phyloP scores from a whole-genome alignment of 2,329 filamentous ascomycete genomes.

The Graphiopsis chlorocephala region DNA sequence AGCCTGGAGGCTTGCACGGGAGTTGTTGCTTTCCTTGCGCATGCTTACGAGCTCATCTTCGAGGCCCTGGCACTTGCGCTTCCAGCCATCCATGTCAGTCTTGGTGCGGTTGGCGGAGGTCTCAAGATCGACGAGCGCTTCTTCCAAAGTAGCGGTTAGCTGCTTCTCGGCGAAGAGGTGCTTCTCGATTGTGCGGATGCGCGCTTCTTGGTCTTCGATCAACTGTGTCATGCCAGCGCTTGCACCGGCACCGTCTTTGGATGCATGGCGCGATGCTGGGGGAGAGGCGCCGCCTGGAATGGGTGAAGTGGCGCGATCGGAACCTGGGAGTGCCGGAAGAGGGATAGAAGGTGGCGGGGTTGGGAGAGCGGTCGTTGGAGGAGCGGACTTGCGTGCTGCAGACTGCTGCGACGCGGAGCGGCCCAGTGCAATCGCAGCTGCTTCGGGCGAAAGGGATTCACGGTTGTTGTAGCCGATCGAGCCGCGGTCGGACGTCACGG shows the following conservation, averaged over 20 bases:
- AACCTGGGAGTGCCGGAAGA: constrained; percentile 80
- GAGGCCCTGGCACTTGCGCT: constrained; percentile 74
- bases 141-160: constrained; percentile 89
- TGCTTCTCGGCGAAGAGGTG: constrained; percentile 95
- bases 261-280: constrained; percentile 67
- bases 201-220: constrained; percentile 90
- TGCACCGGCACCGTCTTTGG: constrained; percentile 54
- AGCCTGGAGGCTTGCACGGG: constrained; percentile 71
- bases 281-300: constrained; percentile 53
- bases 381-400: constrained; percentile 75
- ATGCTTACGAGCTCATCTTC: constrained; percentile 68
- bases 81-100: constrained; percentile 84
- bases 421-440: constrained; percentile 42
- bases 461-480: constrained; percentile 41
- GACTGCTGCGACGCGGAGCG: constrained; percentile 61
- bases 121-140: constrained; percentile 92
- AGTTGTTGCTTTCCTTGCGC: constrained; percentile 56
- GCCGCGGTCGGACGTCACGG: constrained; percentile 31
- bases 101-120: constrained; percentile 88
- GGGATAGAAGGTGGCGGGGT: constrained; percentile 94
- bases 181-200: constrained; percentile 94
- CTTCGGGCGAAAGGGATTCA: constrained; percentile 46
- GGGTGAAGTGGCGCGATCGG: constrained; percentile 63
- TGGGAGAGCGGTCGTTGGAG: constrained; percentile 75
- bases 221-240: constrained; percentile 68